phyloP scores from a whole-genome alignment of 345 rosid genomes.

The Clausena lansium region DNA sequence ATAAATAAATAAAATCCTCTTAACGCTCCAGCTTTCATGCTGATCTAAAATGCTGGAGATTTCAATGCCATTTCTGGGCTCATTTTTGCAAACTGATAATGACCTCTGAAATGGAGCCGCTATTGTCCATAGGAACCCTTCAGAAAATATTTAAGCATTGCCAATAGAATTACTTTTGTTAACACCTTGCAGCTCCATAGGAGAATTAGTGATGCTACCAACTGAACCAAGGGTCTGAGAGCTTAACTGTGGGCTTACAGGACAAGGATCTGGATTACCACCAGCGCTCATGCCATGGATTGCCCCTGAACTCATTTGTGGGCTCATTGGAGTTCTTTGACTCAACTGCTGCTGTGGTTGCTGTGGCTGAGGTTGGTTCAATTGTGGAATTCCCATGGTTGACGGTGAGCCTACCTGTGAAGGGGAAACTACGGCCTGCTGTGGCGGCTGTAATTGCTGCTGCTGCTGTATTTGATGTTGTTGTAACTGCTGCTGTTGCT shows the following conservation, averaged over 20 bases:
- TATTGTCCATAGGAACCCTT: neutral
- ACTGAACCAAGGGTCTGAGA: slow-evolving; percentile 90
- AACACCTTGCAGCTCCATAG: slow-evolving; percentile 89
- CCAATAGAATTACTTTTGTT: slow-evolving; percentile 74
- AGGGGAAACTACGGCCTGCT: slow-evolving; percentile 70
- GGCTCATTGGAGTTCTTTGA: slow-evolving; percentile 89
- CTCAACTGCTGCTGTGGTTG: slow-evolving; percentile 68
- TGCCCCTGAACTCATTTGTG: slow-evolving; percentile 79
- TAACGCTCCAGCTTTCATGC: neutral
- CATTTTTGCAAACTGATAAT: neutral
- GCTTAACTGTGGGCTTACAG: slow-evolving; percentile 94
- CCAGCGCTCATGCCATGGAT: slow-evolving; percentile 72
- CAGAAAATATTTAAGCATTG: slow-evolving; percentile 23
- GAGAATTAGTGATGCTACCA: slow-evolving; percentile 86
- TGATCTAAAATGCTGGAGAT: neutral
- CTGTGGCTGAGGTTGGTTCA: slow-evolving; percentile 48
- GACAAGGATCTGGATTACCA: slow-evolving; percentile 78
- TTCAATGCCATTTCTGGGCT: neutral
- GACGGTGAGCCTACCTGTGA: slow-evolving; percentile 77
- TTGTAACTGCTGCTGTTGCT: slow-evolving; percentile 25
- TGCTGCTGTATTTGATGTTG: slow-evolving; percentile 33
- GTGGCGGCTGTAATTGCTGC: slow-evolving; percentile 33
- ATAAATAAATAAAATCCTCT: neutral
- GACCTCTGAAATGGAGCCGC: neutral
- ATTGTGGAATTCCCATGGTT: slow-evolving; percentile 60